A percentile compares a stretch with the other conserved stretches of the same genome.
Conservation (phyloP, 2,329 filamentous ascomycete genomes). For the Fusarium setosum region DNA sequence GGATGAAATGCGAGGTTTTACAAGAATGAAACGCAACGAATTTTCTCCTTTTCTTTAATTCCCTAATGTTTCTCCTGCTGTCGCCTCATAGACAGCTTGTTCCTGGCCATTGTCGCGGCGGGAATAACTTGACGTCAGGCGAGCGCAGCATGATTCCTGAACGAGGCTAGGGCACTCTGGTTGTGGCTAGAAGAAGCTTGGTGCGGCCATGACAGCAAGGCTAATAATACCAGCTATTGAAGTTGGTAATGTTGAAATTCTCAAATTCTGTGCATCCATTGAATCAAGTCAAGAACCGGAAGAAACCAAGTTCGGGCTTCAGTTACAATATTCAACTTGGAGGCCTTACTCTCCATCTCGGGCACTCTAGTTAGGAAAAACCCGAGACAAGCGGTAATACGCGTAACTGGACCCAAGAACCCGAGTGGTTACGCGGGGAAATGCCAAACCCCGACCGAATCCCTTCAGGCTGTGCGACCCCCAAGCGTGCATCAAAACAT, state of each 20-base stretch:
- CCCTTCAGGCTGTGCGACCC: background rate
- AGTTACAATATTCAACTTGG: too few relatives aligned
- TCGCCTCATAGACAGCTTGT: background rate
- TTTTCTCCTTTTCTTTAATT: background rate
- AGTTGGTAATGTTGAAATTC: too few relatives aligned
- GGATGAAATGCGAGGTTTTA: too few relatives aligned
- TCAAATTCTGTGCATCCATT: too few relatives aligned
- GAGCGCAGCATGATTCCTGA: background rate
- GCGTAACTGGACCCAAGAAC: conserved; percentile 10
- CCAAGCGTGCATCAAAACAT: too few relatives aligned
- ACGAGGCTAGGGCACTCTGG: background rate
- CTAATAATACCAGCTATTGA: too few relatives aligned
- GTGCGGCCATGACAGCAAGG: background rate
- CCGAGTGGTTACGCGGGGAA: conserved; percentile 15
- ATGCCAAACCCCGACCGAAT: conserved; percentile 13
- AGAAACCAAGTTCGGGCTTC: too few relatives aligned
- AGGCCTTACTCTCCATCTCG: too few relatives aligned
- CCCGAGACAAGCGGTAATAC: conserved; percentile 10
- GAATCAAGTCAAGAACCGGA: too few relatives aligned
- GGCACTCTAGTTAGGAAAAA: too few relatives aligned
- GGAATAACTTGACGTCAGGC: background rate
- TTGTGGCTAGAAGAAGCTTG: background rate
- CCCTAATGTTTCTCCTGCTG: background rate
- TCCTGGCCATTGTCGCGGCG: too few relatives aligned
- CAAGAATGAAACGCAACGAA: too few relatives aligned